Evolutionary conservation across 2,329 filamentous ascomycete species (phyloP), one percentile per base, ranked within the genome.

Genomic region (Plenodomus biglobosus): DNA sequence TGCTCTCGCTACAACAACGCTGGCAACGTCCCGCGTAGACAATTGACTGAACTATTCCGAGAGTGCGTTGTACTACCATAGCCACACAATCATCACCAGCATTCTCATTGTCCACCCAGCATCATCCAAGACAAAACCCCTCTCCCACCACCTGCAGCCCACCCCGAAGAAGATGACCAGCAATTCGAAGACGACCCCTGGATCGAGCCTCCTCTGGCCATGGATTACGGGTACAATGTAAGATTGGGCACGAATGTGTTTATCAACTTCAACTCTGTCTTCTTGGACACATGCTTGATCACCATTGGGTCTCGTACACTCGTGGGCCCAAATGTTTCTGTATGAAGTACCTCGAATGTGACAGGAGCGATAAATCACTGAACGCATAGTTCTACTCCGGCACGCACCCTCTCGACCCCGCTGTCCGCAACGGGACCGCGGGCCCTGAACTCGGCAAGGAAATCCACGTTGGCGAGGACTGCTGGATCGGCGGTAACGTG

Each of bases 171-270:
- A 55, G 88, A 94, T 54, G 85, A 86, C 8, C 77, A 73, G 16
- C 75, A 85, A 1, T 80, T 94, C 27, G 75, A 77, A 18, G 75
- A 85, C 27, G 78, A 86, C 20, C 83, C 88, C 0, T 90, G 83
- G 80, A 77, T 92, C 18, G 85, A 88, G 51, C 73, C 79, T 0
- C 89, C 88, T 0, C 76, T 94, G 44, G 81, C 78, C 38, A 80
- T 87, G 51, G 90, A 95, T 71, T 92, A 94, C 60, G 90, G 90
- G 3, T 85, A 79, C 61, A 91, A 94, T 53, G 76, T 92, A 38
- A 81, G 79, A 47, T 68, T 92, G 7, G 90, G 88, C 16, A 74
- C 81, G 38, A 83, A 84, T 45, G 87, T 88, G 13, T 94, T 85
- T 62, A 79, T 95, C 68, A 95, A 87, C 73, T 85, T 80, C 66